A percentile compares a stretch with the other conserved stretches of the same genome.
Conservation (phyloP, 805 yeast genomes). For the Jamesozyma rosinii region DNA sequence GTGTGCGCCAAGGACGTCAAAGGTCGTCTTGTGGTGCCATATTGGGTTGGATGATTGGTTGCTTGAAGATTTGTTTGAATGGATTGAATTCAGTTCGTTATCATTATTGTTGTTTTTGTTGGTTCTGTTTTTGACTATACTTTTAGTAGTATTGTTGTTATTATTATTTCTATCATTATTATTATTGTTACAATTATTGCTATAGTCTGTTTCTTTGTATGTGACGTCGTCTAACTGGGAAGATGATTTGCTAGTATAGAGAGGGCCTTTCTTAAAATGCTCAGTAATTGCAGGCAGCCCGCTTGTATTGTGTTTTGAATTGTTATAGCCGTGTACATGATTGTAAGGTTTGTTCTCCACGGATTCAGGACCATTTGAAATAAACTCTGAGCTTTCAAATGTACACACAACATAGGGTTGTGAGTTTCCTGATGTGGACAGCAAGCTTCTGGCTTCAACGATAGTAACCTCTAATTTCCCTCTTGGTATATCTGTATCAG, state of each 20-base stretch:
- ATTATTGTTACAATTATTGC: neutral
- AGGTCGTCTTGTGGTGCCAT: constrained; percentile 89
- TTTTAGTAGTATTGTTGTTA: constrained; percentile 1
- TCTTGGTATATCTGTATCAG: constrained; percentile 42
- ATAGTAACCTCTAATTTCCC: constrained; percentile 80
- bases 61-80: constrained; percentile 5
- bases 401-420: constrained; percentile 88
- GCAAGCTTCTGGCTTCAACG: constrained; percentile 66
- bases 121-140: constrained; percentile 2
- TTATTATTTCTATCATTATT: constrained; percentile 2
- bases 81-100: constrained; percentile 5
- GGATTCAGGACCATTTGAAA: constrained; percentile 66
- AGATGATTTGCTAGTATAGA: constrained; percentile 38
- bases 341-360: constrained; percentile 18
- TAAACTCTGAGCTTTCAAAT: constrained; percentile 83
- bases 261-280: constrained; percentile 30
- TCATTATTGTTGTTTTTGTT: constrained; percentile 4
- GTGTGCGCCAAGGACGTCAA: constrained; percentile 79
- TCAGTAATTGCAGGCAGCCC: constrained; percentile 21
- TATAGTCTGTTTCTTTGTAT: constrained; percentile 5
- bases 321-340: constrained; percentile 6
- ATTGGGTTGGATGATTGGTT: constrained; percentile 45
- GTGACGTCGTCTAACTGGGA: constrained; percentile 33
- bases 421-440: constrained; percentile 44
- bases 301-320: constrained; percentile 4